Conservation (phyloP, 2,329 filamentous ascomycete genomes). For the Colletotrichum sp. region DNA sequence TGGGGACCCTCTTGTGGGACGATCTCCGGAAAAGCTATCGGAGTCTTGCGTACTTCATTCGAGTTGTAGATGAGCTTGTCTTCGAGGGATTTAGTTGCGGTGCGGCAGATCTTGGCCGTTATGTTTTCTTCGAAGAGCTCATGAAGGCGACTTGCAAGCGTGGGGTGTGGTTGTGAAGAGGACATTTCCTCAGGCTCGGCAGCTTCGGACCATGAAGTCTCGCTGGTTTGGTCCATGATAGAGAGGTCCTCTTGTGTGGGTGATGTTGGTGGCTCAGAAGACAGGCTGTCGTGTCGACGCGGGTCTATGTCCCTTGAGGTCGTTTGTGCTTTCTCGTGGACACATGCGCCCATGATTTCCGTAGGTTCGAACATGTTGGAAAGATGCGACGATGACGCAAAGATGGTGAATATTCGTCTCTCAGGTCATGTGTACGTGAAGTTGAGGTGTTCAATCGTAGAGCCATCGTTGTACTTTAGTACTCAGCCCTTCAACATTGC, state of each 20-base stretch:
- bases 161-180: background rate
- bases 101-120: slow-evolving; percentile 17
- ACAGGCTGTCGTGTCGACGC: background rate
- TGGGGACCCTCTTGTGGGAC: slow-evolving; percentile 32
- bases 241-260: background rate
- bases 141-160: background rate
- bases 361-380: background rate
- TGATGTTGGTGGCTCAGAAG: background rate
- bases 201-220: background rate
- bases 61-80: background rate
- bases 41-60: background rate
- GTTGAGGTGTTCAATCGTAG: background rate
- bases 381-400: too few species aligned
- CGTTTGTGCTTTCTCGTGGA: background rate
- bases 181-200: background rate
- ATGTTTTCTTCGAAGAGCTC: slow-evolving; percentile 16
- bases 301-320: rapidly evolving
- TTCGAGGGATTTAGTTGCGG: slow-evolving; percentile 15
- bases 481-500: background rate
- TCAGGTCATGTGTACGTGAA: background rate
- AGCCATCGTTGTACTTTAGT: background rate
- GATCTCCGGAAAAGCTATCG: slow-evolving; percentile 33
- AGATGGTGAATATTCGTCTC: background rate
- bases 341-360: rapidly evolving
- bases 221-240: background rate